These are phyloP conservation scores for Clathrospora elynae DNA, from an alignment of 2,329 filamentous ascomycete species.

Conservation along the genomic window DNA sequence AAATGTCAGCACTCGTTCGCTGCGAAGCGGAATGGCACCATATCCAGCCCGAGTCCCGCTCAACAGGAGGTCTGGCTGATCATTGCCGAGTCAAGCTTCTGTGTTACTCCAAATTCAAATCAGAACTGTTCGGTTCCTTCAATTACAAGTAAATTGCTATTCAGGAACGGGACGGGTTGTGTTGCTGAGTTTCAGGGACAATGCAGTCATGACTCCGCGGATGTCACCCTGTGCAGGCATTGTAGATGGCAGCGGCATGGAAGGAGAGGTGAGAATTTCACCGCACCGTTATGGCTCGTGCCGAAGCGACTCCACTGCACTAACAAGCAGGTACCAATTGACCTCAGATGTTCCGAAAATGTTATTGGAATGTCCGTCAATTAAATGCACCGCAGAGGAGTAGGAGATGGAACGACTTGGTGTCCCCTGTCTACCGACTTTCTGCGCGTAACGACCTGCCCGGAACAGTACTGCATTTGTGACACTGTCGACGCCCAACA, in stretches of 20 bases:
- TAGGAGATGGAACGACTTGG: constrained; percentile 19
- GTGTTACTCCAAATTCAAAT: constrained; percentile 10
- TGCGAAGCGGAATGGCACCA: constrained; percentile 5
- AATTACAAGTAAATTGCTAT: constrained; percentile 8
- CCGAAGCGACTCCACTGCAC: constrained; percentile 8
- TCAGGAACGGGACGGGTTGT: constrained; percentile 7
- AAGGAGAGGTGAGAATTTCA: background rate
- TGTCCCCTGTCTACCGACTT: constrained; percentile 15
- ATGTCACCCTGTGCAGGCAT: constrained; percentile 12
- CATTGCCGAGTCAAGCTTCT: constrained; percentile 4
- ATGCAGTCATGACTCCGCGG: constrained; percentile 4
- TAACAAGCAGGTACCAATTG: background rate
- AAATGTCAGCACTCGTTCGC: too few species aligned
- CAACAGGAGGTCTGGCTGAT: constrained; percentile 5
- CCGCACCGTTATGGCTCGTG: background rate
- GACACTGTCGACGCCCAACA: constrained; percentile 37
- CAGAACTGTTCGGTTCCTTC: constrained; percentile 7
- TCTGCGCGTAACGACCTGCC: constrained; percentile 17
- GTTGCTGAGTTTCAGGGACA: constrained; percentile 12
- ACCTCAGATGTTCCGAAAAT: constrained; percentile 15
- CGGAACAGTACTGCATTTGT: constrained; percentile 28
- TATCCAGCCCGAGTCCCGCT: constrained; percentile 3
- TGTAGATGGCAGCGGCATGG: constrained; percentile 3
- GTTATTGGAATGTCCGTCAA: constrained; percentile 13
- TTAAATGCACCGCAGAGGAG: constrained; percentile 7